Evolutionary conservation across 2,329 filamentous ascomycete genomes (phyloP).

Genomic region (Fusarium avenaceum): DNA sequence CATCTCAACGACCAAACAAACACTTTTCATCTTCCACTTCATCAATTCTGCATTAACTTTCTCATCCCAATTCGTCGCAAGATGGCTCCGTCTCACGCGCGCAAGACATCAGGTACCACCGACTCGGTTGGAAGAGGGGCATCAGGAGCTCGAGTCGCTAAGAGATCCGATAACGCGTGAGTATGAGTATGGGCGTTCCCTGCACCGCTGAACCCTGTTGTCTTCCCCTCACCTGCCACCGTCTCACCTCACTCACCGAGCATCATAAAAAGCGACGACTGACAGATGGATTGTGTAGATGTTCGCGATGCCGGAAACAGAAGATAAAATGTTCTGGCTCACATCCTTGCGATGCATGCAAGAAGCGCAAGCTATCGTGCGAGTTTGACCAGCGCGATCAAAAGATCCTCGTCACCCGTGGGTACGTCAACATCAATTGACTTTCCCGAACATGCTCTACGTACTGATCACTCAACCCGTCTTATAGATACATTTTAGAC

Average conservation of each 20-base stretch:
- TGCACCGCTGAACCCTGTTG: not conserved
- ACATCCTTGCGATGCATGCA: constrained; percentile 52
- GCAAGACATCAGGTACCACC: constrained; percentile 32
- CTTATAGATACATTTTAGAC: constrained; percentile 53
- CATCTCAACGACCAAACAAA: constrained; percentile 13
- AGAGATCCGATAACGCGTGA: constrained; percentile 48
- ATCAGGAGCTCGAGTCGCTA: constrained; percentile 41
- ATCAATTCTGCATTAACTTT: constrained; percentile 5
- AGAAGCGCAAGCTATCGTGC: constrained; percentile 51
- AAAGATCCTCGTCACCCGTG: constrained; percentile 63
- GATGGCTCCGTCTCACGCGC: constrained; percentile 42
- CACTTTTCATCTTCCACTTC: not conserved
- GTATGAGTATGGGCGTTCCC: constrained; percentile 1
- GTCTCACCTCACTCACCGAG: constrained; percentile 6
- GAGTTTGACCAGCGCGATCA: constrained; percentile 60
- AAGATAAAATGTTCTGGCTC: constrained; percentile 54
- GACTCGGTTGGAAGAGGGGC: constrained; percentile 24
- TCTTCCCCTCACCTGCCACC: constrained; percentile 4
- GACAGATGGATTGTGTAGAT: constrained; percentile 26
- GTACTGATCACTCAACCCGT: not conserved
- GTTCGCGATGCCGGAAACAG: constrained; percentile 51
- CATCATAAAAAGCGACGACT: not conserved
- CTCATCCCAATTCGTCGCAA: not conserved
- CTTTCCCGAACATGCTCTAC: constrained; percentile 13
- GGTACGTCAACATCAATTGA: constrained; percentile 48